These are phyloP conservation scores for Anaeramoeba flamelloides DNA, from an alignment of 78 protist species.

Conservation along the genomic window DNA sequence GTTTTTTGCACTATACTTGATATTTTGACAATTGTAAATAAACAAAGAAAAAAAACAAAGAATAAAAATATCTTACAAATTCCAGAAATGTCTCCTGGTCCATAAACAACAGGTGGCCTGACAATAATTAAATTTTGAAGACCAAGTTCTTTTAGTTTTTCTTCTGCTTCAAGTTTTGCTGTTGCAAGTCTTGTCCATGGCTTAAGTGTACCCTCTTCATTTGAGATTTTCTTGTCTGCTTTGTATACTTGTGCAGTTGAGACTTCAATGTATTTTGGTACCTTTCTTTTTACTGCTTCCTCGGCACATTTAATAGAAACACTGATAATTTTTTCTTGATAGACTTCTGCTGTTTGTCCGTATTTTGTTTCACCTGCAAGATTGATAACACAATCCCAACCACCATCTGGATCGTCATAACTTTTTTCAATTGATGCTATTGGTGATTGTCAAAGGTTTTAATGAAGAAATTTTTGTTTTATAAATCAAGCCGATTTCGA, in stretches of 20 bases:
- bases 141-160: too few relatives aligned
- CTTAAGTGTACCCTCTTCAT: constrained; percentile 39
- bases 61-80: constrained; percentile 28
- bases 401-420: too few relatives aligned
- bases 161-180: constrained; percentile 49
- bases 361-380: constrained; percentile 70
- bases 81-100: constrained; percentile 72
- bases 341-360: constrained; percentile 53
- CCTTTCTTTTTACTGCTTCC: constrained; percentile 41
- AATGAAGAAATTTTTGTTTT: too few relatives aligned
- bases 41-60: not conserved
- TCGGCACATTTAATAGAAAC: constrained; percentile 28
- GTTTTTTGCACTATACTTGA: too few relatives aligned
- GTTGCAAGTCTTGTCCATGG: constrained; percentile 67
- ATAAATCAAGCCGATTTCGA: too few relatives aligned
- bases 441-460: too few relatives aligned
- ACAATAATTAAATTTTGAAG: constrained; percentile 40
- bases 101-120: constrained; percentile 81
- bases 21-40: too few relatives aligned
- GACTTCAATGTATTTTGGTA: constrained; percentile 57
- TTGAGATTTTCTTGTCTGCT: constrained; percentile 38
- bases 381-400: constrained; percentile 57
- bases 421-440: too few relatives aligned
- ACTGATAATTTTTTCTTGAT: constrained; percentile 40
- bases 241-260: constrained; percentile 75